These are phyloP conservation scores for Penicillium maclennaniae DNA, from an alignment of 495 filamentous ascomycete species.

Conservation along the genomic window DNA sequence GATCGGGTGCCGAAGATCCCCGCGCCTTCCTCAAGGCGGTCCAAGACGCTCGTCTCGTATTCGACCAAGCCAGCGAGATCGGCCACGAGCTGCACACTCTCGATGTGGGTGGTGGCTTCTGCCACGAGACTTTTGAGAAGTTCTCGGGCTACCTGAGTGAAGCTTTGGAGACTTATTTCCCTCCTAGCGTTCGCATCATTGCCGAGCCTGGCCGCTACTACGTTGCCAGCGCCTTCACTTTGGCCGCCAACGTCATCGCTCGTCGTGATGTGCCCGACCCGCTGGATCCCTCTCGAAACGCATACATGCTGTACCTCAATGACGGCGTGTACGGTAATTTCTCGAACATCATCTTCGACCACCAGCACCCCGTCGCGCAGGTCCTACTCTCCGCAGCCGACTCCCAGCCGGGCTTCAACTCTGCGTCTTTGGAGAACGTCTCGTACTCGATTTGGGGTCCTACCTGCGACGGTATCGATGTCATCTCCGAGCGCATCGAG, in stretches of 20 bases:
- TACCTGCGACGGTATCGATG: slow-evolving; percentile 96
- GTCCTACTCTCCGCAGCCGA: slow-evolving; percentile 60
- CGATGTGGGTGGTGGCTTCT: slow-evolving; percentile 94
- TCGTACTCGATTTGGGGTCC: slow-evolving; percentile 97
- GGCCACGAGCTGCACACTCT: slow-evolving; percentile 82
- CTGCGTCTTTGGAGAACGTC: slow-evolving; percentile 39
- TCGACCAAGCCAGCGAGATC: slow-evolving; percentile 75
- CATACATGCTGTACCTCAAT: slow-evolving; percentile 95
- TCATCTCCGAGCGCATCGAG: slow-evolving; percentile 71
- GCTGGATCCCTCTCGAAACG: slow-evolving; percentile 49
- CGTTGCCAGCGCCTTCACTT: slow-evolving; percentile 84
- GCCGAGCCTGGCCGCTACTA: slow-evolving; percentile 97
- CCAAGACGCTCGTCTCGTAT: slow-evolving; percentile 79
- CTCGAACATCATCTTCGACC: slow-evolving; percentile 97
- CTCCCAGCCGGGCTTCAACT: slow-evolving; percentile 45
- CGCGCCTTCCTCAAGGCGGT: slow-evolving; percentile 85
- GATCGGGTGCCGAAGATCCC: slow-evolving; percentile 90
- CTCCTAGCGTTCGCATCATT: slow-evolving; percentile 79
- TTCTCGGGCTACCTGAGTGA: slow-evolving; percentile 79
- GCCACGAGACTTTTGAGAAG: slow-evolving; percentile 78
- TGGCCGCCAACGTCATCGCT: slow-evolving; percentile 94
- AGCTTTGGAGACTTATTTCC: slow-evolving; percentile 84
- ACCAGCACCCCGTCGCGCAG: slow-evolving; percentile 84
- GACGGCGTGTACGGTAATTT: slow-evolving; percentile 98
- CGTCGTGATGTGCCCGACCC: slow-evolving; percentile 75